A percentile compares a stretch with the other conserved stretches of the same genome.
Conservation (phyloP, 148 eudicot genomes). For the Tetragonia tetragonoides region DNA sequence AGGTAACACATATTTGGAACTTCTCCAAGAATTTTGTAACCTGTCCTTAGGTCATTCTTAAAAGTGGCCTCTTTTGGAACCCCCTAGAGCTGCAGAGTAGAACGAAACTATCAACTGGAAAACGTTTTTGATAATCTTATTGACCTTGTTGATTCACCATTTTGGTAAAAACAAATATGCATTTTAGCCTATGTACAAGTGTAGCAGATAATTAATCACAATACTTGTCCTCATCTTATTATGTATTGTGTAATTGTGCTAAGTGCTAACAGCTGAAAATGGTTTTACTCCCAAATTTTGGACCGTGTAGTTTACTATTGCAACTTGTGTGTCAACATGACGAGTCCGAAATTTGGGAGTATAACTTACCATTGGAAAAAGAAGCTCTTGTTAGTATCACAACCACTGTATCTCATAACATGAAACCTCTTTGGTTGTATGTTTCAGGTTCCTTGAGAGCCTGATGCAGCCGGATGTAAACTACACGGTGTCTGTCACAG, state of each 20-base stretch:
- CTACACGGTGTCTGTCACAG: slow-evolving; percentile 57
- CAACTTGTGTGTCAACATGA: too few relatives aligned
- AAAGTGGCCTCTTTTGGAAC: background rate
- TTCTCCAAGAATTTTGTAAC: background rate
- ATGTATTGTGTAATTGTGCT: too few relatives aligned
- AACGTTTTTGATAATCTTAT: background rate
- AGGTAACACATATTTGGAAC: slow-evolving; percentile 37
- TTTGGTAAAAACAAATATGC: background rate
- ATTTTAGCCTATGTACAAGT: background rate
- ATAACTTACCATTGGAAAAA: too few relatives aligned
- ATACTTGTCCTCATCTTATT: background rate
- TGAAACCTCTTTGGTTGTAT: background rate
- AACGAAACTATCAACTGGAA: background rate
- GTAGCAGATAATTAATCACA: background rate
- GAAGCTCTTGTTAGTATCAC: too few relatives aligned
- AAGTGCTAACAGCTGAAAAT: too few relatives aligned
- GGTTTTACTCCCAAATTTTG: too few relatives aligned
- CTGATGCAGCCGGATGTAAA: slow-evolving; percentile 48
- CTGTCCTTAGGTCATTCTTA: background rate
- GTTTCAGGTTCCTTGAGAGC: slow-evolving; percentile 61
- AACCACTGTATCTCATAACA: background rate
- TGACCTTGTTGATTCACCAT: background rate
- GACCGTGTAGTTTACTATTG: too few relatives aligned
- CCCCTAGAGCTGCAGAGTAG: too few relatives aligned
- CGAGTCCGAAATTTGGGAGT: too few relatives aligned